These are phyloP conservation scores for Penicillium hordei DNA, from an alignment of 2,329 filamentous ascomycete genomes.

Conservation along the genomic window DNA sequence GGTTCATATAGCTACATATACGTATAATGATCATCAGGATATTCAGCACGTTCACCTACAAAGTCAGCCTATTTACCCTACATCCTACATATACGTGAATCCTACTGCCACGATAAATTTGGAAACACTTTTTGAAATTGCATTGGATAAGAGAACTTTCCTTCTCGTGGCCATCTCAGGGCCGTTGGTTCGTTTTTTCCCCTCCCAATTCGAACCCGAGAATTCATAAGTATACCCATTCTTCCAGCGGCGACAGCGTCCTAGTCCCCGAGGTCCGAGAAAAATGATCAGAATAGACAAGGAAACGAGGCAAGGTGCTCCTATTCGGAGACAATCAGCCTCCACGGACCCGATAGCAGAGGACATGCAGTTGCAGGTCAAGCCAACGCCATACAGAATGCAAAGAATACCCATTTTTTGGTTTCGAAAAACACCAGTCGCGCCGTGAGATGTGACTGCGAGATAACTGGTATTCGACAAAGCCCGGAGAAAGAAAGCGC, in stretches of 20 bases:
- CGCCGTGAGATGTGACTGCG: background rate
- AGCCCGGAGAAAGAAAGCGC: slow-evolving; percentile 32
- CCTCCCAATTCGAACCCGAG: slow-evolving; percentile 17
- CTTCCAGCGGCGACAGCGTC: slow-evolving; percentile 36
- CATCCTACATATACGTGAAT: background rate
- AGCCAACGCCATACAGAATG: slow-evolving; percentile 47
- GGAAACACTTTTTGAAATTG: slow-evolving; percentile 23
- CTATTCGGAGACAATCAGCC: slow-evolving; percentile 30
- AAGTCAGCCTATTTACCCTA: too few species aligned
- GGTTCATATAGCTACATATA: background rate
- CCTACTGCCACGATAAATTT: background rate
- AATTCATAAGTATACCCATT: slow-evolving; percentile 29
- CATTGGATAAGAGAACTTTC: slow-evolving; percentile 31
- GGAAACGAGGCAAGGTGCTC: slow-evolving; percentile 28
- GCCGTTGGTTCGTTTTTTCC: slow-evolving; percentile 12
- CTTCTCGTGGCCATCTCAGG: slow-evolving; percentile 31
- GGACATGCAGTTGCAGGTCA: slow-evolving; percentile 37
- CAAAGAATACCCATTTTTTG: slow-evolving; percentile 34
- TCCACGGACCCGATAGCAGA: slow-evolving; percentile 36
- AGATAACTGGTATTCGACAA: background rate
- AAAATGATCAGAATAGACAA: slow-evolving; percentile 27
- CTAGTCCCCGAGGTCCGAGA: slow-evolving; percentile 39
- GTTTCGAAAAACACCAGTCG: slow-evolving; percentile 15
- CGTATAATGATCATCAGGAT: background rate
- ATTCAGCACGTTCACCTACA: too few species aligned